These are phyloP conservation scores for Globisporangium parvum DNA, from an alignment of 352 stramenopile species.

Conservation along the genomic window DNA sequence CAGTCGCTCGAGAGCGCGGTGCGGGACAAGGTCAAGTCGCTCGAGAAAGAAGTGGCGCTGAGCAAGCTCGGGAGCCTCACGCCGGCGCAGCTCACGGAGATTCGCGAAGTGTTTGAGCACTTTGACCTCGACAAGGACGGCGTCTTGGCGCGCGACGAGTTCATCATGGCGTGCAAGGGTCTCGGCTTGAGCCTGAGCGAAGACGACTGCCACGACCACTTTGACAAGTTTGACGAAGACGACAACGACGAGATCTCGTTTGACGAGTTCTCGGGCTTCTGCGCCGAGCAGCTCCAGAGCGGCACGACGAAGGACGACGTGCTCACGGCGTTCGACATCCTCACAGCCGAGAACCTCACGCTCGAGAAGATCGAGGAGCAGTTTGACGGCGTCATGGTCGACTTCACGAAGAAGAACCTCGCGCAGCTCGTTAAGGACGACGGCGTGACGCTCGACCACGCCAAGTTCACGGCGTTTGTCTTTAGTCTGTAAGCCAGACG, in stretches of 20 bases:
- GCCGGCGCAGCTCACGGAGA: conserved; percentile 78
- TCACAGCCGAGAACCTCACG: conserved; percentile 66
- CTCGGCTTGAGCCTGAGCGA: conserved; percentile 83
- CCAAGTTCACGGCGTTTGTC: conserved; percentile 75
- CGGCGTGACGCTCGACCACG: conserved; percentile 54
- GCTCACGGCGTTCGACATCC: conserved; percentile 71
- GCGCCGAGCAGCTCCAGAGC: conserved; percentile 84
- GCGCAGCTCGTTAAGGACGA: conserved; percentile 42
- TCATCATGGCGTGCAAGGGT: conserved; percentile 89
- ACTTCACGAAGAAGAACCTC: conserved; percentile 80
- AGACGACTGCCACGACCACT: conserved; percentile 85
- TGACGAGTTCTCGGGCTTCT: conserved; percentile 82
- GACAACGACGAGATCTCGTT: conserved; percentile 85
- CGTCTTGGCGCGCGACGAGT: conserved; percentile 82
- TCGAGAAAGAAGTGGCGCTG: conserved; percentile 85
- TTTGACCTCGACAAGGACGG: conserved; percentile 87
- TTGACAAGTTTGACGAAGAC: conserved; percentile 81
- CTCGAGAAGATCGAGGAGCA: conserved; percentile 76
- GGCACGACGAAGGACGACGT: conserved; percentile 82
- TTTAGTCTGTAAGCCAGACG: conserved; percentile 57
- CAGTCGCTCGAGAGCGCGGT: conserved; percentile 73
- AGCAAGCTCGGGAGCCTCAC: conserved; percentile 82
- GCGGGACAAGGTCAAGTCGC: conserved; percentile 80
- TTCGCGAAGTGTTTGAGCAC: conserved; percentile 88
- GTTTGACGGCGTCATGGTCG: conserved; percentile 64